phyloP scores from a whole-genome alignment of 1,284 basidiomycete species.

The Limonomyces culmigenus region DNA sequence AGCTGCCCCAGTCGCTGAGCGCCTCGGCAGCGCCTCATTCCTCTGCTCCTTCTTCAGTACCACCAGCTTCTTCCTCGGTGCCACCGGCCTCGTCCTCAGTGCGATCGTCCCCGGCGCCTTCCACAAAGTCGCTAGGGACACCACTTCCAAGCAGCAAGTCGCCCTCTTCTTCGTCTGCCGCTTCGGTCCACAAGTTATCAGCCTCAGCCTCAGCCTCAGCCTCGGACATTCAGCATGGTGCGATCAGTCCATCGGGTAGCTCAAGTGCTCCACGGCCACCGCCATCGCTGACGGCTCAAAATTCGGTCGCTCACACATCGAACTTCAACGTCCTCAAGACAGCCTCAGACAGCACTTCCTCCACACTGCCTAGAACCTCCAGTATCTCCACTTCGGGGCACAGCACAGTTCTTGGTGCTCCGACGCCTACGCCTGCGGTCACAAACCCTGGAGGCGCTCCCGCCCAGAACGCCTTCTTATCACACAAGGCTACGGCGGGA shows the following conservation, averaged over 20 bases:
- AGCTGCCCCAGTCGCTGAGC: neutral
- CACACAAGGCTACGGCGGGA: constrained; percentile 33
- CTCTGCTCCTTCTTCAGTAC: neutral
- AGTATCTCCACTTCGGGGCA: neutral
- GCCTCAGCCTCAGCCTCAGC: no score
- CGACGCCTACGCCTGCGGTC: neutral
- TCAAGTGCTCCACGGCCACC: neutral
- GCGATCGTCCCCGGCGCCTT: no score
- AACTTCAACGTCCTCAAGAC: neutral
- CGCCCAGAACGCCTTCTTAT: constrained; percentile 25
- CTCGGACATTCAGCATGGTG: no score
- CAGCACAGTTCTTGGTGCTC: neutral
- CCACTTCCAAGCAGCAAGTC: no score
- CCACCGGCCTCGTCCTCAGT: neutral
- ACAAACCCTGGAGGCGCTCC: neutral
- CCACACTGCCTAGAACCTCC: no score
- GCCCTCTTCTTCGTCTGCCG: neutral
- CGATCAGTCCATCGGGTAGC: neutral
- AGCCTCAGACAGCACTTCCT: no score
- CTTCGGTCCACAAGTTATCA: neutral
- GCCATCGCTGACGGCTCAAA: neutral
- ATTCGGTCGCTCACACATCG: neutral
- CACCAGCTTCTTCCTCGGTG: neutral
- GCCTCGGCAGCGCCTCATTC: neutral
- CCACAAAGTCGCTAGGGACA: no score